Evolutionary conservation across 345 rosid genomes (phyloP), one percentile per base, ranked within the genome.

Genomic region (Eutrema heterophyllum): DNA sequence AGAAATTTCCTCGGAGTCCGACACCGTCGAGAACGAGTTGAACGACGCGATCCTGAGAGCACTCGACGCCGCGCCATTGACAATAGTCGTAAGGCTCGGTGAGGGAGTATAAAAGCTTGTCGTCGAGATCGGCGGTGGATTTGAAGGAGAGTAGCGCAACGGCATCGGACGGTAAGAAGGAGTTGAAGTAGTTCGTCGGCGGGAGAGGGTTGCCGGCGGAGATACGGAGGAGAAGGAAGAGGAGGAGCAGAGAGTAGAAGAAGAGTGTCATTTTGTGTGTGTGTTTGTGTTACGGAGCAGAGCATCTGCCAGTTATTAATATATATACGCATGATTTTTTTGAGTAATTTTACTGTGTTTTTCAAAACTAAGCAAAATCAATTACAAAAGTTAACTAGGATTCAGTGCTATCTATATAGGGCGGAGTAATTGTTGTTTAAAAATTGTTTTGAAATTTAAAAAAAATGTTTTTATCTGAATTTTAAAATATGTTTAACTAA

Each of bases 61-160:
- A 94, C 21, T 85, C 83, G 35, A 89, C 91, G 58, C 98, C 98
- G 16, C 68, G 94, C 97, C 98, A 94, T 72, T 88, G 93, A 55
- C 98, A 94, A 82, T 83, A 91, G 66, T 94, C 97, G 90, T 83
- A 91, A 59, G 86, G 93, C 82, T 88, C 94, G 61, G 84, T 87
- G 77, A 88, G 90, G 6, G 80, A 73, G 87, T 79, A 94, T 54
- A 84, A 78, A 43, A 94, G 96, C 57, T 67, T 78, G 89, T 87
- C 82, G 85, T 86, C 83, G 55, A 81, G 82, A 85, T 94, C 98
- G 35, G 97, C 98, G 35, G 85, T 77, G 51, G 91, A 79, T 65
- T 91, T 89, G 81, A 94, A 94, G 6, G 96, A 83, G 73, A 94
- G 96, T 1, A 94, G 68, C 0, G 90, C 79, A n/a, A 83, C 93